Conservation (phyloP, 2,329 filamentous ascomycete species). For the Beauveria sp. region DNA sequence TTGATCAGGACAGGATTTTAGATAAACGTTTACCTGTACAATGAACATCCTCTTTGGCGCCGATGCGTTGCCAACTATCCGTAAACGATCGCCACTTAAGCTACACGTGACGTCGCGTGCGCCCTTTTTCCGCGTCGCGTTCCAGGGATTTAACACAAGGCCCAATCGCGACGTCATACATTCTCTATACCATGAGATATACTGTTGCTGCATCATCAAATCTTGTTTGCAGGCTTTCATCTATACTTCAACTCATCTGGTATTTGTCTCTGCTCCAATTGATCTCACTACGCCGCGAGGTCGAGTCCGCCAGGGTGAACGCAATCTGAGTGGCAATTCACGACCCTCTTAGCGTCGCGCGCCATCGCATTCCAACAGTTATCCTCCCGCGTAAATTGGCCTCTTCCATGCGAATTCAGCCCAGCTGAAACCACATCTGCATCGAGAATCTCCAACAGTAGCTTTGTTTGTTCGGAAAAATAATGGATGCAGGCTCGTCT, state of each 20-base stretch:
- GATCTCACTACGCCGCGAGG: background rate
- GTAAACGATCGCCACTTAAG: background rate
- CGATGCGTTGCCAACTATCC: no score
- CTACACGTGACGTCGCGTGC: slow-evolving; percentile 5
- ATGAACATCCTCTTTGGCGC: no score
- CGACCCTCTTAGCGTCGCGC: background rate
- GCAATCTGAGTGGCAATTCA: slow-evolving; percentile 1
- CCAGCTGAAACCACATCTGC: background rate
- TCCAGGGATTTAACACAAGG: background rate
- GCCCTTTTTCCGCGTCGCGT: background rate
- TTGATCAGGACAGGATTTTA: background rate
- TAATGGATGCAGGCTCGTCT: slow-evolving; percentile 23
- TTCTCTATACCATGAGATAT: background rate
- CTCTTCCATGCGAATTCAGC: background rate
- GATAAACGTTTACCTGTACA: background rate
- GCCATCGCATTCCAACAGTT: background rate
- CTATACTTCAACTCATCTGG: background rate
- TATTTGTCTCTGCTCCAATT: background rate
- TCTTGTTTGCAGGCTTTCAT: background rate
- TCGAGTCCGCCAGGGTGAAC: background rate
- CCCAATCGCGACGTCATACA: slow-evolving; percentile 3
- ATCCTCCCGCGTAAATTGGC: background rate
- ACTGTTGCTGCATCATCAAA: background rate
- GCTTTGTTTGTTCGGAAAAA: background rate
- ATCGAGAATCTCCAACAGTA: background rate